phyloP scores from a whole-genome alignment of 805 yeast genomes.

The Ogataea neopini region DNA sequence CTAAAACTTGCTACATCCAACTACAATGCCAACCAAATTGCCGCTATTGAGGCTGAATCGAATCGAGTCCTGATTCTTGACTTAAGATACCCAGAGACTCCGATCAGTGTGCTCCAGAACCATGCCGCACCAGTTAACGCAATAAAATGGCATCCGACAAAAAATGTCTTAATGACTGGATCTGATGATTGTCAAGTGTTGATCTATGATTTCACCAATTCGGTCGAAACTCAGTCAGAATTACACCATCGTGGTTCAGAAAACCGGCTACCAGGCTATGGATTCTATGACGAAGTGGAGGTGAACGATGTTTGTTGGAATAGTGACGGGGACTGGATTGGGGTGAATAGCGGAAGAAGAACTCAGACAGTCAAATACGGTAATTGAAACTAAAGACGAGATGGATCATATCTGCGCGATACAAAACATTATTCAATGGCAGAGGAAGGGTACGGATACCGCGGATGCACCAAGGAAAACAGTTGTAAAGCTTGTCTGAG shows the following conservation, averaged over 20 bases:
- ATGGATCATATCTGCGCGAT: not conserved
- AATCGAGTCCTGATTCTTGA: constrained; percentile 71
- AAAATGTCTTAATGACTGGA: constrained; percentile 62
- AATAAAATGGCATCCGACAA: constrained; percentile 81
- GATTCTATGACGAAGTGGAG: constrained; percentile 66
- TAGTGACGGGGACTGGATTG: constrained; percentile 76
- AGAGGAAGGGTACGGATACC: no score
- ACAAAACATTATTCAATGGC: not conserved
- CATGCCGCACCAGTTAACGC: constrained; percentile 70
- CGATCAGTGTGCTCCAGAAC: constrained; percentile 67
- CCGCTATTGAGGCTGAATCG: constrained; percentile 75
- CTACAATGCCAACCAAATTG: constrained; percentile 77
- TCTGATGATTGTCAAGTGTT: constrained; percentile 74
- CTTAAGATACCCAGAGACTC: constrained; percentile 84
- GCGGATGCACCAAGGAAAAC: no score
- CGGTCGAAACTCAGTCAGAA: constrained; percentile 12
- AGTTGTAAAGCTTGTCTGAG: no score
- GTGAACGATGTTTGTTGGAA: constrained; percentile 79
- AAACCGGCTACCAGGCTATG: constrained; percentile 36
- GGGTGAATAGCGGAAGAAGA: constrained; percentile 67
- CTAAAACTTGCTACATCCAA: constrained; percentile 77
- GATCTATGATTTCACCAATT: constrained; percentile 58
- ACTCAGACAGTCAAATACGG: constrained; percentile 57
- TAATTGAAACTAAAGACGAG: not conserved
- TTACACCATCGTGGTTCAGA: not conserved